A percentile compares a stretch with the other conserved stretches of the same genome.
Evolutionary conservation across 257 asterid species (phyloP).

Genomic region (Solanum ahanhuiri): DNA sequence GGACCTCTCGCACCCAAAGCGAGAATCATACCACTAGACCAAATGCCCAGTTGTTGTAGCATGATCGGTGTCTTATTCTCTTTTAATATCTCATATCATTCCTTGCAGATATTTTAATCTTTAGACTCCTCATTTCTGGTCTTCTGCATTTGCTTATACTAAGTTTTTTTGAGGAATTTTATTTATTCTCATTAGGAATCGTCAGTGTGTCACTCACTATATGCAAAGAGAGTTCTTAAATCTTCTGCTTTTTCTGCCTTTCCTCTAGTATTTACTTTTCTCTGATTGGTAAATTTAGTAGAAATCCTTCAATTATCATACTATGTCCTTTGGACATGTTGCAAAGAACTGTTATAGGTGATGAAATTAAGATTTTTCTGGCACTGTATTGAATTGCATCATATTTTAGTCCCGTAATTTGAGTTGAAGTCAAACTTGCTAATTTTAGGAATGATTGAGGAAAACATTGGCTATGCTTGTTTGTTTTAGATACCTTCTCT

Average conservation of each 20-base stretch:
- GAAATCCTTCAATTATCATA: no score
- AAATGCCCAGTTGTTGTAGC: conserved; percentile 36
- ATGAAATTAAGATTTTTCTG: not conserved
- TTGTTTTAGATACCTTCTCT: no score
- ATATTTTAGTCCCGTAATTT: no score
- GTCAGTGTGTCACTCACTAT: not conserved
- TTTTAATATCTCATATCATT: not conserved
- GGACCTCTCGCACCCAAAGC: conserved; percentile 83
- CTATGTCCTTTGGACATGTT: not conserved
- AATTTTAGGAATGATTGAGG: no score
- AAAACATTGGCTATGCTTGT: no score
- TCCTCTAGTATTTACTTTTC: not conserved
- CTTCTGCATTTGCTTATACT: not conserved
- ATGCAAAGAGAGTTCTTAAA: not conserved
- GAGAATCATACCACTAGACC: conserved; percentile 92
- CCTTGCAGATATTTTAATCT: not conserved
- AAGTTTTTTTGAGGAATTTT: no score
- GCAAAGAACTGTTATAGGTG: not conserved
- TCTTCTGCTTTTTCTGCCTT: not conserved
- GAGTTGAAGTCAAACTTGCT: no score
- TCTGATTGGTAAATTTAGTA: not conserved
- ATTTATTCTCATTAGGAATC: not conserved
- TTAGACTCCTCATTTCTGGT: no score
- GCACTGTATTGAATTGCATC: no score
- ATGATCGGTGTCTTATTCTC: no score